These are phyloP conservation scores for Hypoxylon sp. DNA, from an alignment of 2,329 filamentous ascomycete genomes.

Conservation along the genomic window DNA sequence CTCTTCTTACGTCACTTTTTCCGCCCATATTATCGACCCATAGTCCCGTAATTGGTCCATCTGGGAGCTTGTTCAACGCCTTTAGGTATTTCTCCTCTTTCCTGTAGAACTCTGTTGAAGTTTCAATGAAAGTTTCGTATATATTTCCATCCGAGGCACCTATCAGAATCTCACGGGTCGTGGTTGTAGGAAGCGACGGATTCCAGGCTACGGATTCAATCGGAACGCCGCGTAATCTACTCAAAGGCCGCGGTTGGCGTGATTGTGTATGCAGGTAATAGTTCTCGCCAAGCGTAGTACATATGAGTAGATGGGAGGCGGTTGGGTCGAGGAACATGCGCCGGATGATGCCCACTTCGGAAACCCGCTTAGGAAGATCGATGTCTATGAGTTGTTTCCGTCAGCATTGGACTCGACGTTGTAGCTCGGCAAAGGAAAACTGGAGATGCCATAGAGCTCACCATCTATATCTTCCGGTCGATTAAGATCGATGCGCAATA, in stretches of 20 bases:
- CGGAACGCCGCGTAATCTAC: slow-evolving; percentile 85
- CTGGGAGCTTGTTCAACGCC: slow-evolving; percentile 83
- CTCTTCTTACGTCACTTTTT: slow-evolving; percentile 79
- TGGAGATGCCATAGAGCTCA: slow-evolving; percentile 46
- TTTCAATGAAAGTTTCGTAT: slow-evolving; percentile 96
- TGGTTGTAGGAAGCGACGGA: slow-evolving; percentile 90
- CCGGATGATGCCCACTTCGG: slow-evolving; percentile 91
- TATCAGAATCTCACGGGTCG: slow-evolving; percentile 92
- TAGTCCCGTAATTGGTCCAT: slow-evolving; percentile 86
- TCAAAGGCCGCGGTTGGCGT: slow-evolving; percentile 85
- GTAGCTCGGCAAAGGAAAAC: background rate
- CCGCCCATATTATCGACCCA: slow-evolving; percentile 83
- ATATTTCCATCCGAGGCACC: slow-evolving; percentile 94
- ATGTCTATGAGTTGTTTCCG: slow-evolving; percentile 76
- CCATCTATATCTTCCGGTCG: slow-evolving; percentile 94
- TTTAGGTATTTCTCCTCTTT: slow-evolving; percentile 95
- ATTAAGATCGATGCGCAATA: slow-evolving; percentile 94
- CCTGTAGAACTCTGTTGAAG: slow-evolving; percentile 93
- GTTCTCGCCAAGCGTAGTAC: slow-evolving; percentile 92
- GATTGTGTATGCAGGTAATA: slow-evolving; percentile 98
- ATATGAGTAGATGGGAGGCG: slow-evolving; percentile 92
- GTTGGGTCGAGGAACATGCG: slow-evolving; percentile 98
- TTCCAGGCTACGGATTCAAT: slow-evolving; percentile 97
- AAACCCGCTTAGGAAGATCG: slow-evolving; percentile 92
- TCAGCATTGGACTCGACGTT: slow-evolving; percentile 31